Percentiles rank a stretch among this genome's conserved stretches.
Evolutionary conservation across 2,329 filamentous ascomycete genomes (phyloP).

Genomic region (Cercospora canescens): DNA sequence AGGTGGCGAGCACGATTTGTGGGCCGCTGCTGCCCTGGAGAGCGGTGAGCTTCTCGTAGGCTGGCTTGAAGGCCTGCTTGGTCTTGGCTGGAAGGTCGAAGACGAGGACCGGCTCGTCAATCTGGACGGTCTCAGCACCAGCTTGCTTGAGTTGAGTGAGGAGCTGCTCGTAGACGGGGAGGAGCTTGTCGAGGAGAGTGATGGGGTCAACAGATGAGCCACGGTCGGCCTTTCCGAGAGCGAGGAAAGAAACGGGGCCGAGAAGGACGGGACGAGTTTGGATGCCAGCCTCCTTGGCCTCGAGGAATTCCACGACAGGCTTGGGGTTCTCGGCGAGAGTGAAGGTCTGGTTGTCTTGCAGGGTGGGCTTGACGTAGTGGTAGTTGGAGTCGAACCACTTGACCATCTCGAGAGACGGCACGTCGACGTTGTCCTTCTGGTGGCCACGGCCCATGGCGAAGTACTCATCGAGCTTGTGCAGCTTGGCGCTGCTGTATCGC

Average conservation of each 20-base stretch:
- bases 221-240: slow-evolving; percentile 97
- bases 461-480: slow-evolving; percentile 91
- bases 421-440: slow-evolving; percentile 92
- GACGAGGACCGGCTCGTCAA: slow-evolving; percentile 96
- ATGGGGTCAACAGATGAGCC: slow-evolving; percentile 91
- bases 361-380: slow-evolving; percentile 99
- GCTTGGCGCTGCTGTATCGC: slow-evolving; percentile 87
- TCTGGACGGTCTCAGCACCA: slow-evolving; percentile 95
- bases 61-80: slow-evolving; percentile 97
- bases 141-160: slow-evolving; percentile 91
- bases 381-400: slow-evolving; percentile 99
- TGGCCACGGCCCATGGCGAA: slow-evolving; percentile 99
- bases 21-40: slow-evolving; percentile 75
- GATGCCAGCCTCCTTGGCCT: slow-evolving; percentile 97
- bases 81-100: slow-evolving; percentile 86
- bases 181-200: slow-evolving; percentile 85
- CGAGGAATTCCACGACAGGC: slow-evolving; percentile 89
- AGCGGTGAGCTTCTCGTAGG: slow-evolving; percentile 82
- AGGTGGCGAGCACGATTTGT: slow-evolving; percentile 88
- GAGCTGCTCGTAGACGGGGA: slow-evolving; percentile 93
- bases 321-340: slow-evolving; percentile 85
- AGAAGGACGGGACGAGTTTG: slow-evolving; percentile 89
- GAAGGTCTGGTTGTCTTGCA: slow-evolving; percentile 97
- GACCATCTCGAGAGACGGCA: slow-evolving; percentile 90
- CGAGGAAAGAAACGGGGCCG: slow-evolving; percentile 95